Base-by-base conservation (phyloP, 805 yeast species). In the Barnettozyma pratensis region DNA sequence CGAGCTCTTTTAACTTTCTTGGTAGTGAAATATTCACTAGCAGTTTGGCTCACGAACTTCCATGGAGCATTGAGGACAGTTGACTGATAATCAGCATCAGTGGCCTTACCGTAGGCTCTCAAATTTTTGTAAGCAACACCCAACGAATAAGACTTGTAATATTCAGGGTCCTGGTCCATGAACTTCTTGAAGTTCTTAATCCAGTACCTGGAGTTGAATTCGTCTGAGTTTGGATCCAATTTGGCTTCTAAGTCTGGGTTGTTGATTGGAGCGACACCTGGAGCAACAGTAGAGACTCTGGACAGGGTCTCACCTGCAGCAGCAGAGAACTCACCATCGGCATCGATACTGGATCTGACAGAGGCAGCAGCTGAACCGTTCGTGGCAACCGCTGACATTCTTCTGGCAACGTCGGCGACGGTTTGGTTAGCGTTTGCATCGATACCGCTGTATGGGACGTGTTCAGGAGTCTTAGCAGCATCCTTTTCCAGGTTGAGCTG, bases 191-290 rank as follows among this genome's bases (percentile, higher is more conserved):
- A 65, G 57, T 81, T 79, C 55, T 74, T 73, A 36, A 83, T 77
- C 90, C 91, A 85, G 51, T 72, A 76, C 52, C 72, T 71, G 26
- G 86, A 71, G 54, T 73, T 68, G 65, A 86, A 86, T 31, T 75
- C 61, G 3, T 74, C 78, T 40, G 75, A 68, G 47, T 74, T 69
- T 9, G 92, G 92, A 59, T 85, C 80, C 54, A 85, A 69, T 34
- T 64, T 58, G 3, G 76, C 74, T 52, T 75, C 79, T 10, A 62
- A 41, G 34, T 52, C 60, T 4, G 60, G 55, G 28, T 51, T 55
- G 10, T 51, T 50, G 50, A 63, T 71, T 3, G 77, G 73, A 40
- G 57, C 52, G 1, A 68, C 60, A 47, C 77, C 77, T 2, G 75
- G 76, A 14, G 70, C 63, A 12, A 55, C 44, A 6, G 61, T 54